Base-by-base conservation (phyloP, 2,329 filamentous ascomycete species). In the Ceratocystis alfenasii region DNA sequence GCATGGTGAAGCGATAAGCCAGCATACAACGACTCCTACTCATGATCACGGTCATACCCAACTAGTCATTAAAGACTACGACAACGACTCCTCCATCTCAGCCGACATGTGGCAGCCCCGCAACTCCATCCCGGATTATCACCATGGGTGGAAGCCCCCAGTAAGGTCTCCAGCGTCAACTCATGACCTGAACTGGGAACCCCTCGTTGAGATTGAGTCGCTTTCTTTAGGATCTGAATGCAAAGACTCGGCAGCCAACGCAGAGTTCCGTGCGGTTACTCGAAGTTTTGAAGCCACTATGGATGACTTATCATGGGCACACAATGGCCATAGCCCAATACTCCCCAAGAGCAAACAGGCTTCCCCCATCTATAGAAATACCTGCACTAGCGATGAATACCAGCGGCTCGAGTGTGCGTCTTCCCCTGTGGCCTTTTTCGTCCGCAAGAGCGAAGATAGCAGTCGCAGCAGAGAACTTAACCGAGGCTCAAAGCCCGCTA, bases 321-420 rank as follows among this genome's bases (percentile, higher is more conserved):
- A 59, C n/a, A n/a, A 59, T 22, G 7, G 1, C 3, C 15, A 22
- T 12, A 36, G 30, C 55, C 30, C 30, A n/a, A 59, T 28, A 3
- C 12, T 59, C 55, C 15, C 55, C 8, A 30, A 59, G 25, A n/a
- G 33, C 55, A 59, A 59, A 4, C 55, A 28, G 22, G 15, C 55
- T 12, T 8, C 55, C 17, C 12, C n/a, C 12, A n/a, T 33, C 30
- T 36, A 59, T 3, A 33, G 17, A 17, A 59, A 17, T 17, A 36
- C 55, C 28, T 36, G 25, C 17, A 5, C 28, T 7, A 33, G 33
- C 55, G 15, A 59, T 8, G 50, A 65, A n/a, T 65, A 65, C 28
- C 53, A 65, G 22, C 53, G 48, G 15, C 12, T 65, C 4, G 33
- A 65, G 41, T 57, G 44, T 61, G 33, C 50, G 15, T 60, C 63